These are phyloP conservation scores for Solanum rostratum DNA, from an alignment of 257 asterid genomes.

Conservation along the genomic window DNA sequence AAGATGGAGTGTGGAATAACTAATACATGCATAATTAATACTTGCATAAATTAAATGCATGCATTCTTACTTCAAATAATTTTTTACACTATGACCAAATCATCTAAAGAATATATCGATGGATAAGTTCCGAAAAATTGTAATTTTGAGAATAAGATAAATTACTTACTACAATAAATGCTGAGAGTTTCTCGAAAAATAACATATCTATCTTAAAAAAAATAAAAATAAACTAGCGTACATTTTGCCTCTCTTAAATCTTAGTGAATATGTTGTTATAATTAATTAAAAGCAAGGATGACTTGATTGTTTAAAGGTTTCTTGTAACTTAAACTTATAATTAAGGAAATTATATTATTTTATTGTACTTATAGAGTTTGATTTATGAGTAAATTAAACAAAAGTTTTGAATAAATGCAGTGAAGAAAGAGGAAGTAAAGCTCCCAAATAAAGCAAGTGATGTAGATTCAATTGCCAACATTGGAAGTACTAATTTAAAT, in stretches of 20 bases:
- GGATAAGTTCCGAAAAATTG: background rate
- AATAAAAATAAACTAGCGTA: too few species aligned
- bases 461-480: background rate
- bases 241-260: too few species aligned
- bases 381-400: background rate
- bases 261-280: background rate
- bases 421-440: background rate
- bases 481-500: background rate
- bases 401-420: conserved; percentile 2
- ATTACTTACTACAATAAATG: too few species aligned
- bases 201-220: too few species aligned
- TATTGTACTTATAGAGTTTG: background rate
- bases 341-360: background rate
- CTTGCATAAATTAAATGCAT: background rate
- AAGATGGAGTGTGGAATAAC: too few species aligned
- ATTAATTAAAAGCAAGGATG: background rate
- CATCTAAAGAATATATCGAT: too few species aligned
- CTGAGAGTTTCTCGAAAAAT: background rate
- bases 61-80: background rate
- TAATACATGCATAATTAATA: too few species aligned
- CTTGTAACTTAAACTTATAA: background rate
- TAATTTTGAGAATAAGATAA: background rate
- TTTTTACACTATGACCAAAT: background rate
- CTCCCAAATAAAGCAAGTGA: background rate
- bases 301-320: background rate